These are phyloP conservation scores for Lunularia cruciata DNA, from an alignment of 225 moss, liverwort and hornwort genomes.

Conservation along the genomic window DNA sequence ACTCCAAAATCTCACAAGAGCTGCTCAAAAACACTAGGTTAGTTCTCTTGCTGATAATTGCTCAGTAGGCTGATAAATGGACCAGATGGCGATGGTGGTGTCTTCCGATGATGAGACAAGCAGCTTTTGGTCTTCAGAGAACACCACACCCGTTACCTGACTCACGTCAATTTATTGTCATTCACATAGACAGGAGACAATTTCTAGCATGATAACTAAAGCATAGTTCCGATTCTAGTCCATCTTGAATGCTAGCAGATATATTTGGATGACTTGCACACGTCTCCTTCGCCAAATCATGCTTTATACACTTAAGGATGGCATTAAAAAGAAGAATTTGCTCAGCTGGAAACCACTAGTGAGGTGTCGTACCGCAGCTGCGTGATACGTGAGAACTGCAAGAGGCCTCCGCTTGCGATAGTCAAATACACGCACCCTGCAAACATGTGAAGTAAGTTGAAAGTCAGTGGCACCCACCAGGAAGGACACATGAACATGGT, in stretches of 20 bases:
- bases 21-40: too few relatives aligned
- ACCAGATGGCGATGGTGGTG: conserved; percentile 47
- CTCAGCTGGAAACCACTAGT: background rate
- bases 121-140: conserved; percentile 38
- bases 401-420: conserved; percentile 64
- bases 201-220: too few relatives aligned
- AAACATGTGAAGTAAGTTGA: background rate
- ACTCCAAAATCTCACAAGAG: too few relatives aligned
- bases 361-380: conserved; percentile 52
- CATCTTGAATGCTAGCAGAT: background rate
- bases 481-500: background rate
- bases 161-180: too few relatives aligned
- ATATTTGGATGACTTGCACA: background rate
- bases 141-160: conserved; percentile 44
- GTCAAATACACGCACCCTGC: conserved; percentile 81
- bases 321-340: too few relatives aligned
- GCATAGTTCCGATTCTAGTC: background rate
- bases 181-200: too few relatives aligned
- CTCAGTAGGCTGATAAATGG: conserved; percentile 37
- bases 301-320: too few relatives aligned
- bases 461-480: background rate
- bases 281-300: too few relatives aligned
- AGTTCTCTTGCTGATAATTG: too few relatives aligned
- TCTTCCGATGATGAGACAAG: conserved; percentile 49
- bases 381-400: conserved; percentile 86